A percentile compares a stretch with the other conserved stretches of the same genome.
Conservation (phyloP, 2,329 filamentous ascomycete genomes). For the Aureobasidium zeae region DNA sequence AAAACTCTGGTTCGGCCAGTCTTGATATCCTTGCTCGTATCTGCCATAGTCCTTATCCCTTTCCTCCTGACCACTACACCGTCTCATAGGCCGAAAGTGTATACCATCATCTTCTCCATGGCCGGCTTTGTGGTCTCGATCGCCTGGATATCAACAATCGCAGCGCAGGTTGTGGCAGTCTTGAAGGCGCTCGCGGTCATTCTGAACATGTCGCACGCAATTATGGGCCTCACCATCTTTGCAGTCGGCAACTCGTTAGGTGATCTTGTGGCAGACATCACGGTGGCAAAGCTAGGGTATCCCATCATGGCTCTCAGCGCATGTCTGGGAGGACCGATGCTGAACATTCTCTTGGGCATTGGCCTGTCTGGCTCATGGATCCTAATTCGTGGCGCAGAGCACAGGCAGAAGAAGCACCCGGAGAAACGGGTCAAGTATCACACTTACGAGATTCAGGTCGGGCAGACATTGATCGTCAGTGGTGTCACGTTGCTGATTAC, state of each 20-base stretch:
- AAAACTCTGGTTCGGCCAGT: conserved; percentile 23
- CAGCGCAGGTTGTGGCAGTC: conserved; percentile 89
- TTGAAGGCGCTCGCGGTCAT: conserved; percentile 90
- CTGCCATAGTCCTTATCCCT: conserved; percentile 55
- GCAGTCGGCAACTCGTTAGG: conserved; percentile 92
- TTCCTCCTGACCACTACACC: conserved; percentile 62
- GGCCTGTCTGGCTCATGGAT: conserved; percentile 87
- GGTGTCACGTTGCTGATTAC: conserved; percentile 76
- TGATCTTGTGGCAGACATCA: conserved; percentile 89
- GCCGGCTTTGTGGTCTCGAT: conserved; percentile 86
- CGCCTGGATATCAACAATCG: conserved; percentile 93
- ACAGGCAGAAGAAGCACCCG: conserved; percentile 58
- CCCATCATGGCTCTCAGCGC: conserved; percentile 93
- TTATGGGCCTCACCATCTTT: conserved; percentile 90
- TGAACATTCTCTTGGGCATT: conserved; percentile 92
- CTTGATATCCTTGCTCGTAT: conserved; percentile 41
- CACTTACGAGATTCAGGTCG: conserved; percentile 75
- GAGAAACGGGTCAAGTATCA: conserved; percentile 55
- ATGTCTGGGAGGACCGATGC: conserved; percentile 96
- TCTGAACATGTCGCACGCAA: conserved; percentile 84
- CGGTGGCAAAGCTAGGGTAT: conserved; percentile 83
- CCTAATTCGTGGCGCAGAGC: conserved; percentile 61
- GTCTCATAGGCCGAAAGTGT: conserved; percentile 50
- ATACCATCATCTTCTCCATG: conserved; percentile 69
- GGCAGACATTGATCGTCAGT: conserved; percentile 74